Evolutionary conservation across 2,329 filamentous ascomycete species (phyloP).

Genomic region (Botrytis cinerea): DNA sequence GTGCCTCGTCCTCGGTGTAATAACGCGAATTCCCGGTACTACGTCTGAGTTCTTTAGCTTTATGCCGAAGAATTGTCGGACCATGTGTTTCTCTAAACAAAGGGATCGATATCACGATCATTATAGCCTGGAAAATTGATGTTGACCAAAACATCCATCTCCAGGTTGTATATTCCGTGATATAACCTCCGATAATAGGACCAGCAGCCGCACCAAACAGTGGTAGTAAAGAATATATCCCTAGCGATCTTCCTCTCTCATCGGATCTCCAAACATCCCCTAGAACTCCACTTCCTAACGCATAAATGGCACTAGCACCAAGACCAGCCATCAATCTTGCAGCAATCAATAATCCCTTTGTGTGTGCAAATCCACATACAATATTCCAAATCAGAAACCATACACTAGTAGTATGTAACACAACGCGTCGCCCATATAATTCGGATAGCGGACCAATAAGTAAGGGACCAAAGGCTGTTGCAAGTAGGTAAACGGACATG

Average conservation of each 20-base stretch:
- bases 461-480: conserved; percentile 45
- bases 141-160: conserved; percentile 56
- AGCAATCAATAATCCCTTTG: conserved; percentile 48
- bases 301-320: conserved; percentile 50
- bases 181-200: conserved; percentile 54
- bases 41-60: neutral
- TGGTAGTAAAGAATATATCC: conserved; percentile 40
- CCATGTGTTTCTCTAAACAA: conserved; percentile 53
- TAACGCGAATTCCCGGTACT: neutral
- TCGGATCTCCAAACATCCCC: conserved; percentile 51
- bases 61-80: conserved; percentile 48
- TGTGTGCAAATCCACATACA: conserved; percentile 50
- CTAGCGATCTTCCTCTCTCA: conserved; percentile 48
- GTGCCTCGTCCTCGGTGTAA: conserved; percentile 38
- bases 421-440: conserved; percentile 48
- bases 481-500: conserved; percentile 37
- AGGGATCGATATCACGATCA: conserved; percentile 46
- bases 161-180: conserved; percentile 51
- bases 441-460: conserved; percentile 64
- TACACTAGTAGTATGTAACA: conserved; percentile 49
- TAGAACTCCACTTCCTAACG: conserved; percentile 48
- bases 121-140: conserved; percentile 46
- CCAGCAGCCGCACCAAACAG: conserved; percentile 42
- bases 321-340: conserved; percentile 51
- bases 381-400: conserved; percentile 58